Base-by-base conservation (phyloP, 176 grass and related monocot species). In the Triticum dicoccoides region DNA sequence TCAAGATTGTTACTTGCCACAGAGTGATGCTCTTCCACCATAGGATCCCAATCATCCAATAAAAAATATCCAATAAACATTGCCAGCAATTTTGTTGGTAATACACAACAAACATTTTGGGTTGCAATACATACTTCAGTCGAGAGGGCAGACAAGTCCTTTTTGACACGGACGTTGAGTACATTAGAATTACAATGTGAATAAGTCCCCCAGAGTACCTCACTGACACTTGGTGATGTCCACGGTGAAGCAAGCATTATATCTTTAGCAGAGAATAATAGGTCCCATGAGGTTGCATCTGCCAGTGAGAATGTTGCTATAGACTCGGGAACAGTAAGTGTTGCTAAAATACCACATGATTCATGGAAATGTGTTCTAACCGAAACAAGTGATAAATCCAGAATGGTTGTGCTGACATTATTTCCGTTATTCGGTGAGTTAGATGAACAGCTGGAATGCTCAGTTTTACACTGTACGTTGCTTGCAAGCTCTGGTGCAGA, bases 21-120 rank as follows among this genome's bases (percentile, higher is more conserved):
- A 80, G 30, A 52, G 54, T 89, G 14, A 85, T 91, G 56, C 27
- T 88, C 81, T 89, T 94, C 88, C 87, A 68, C 70, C 76, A 86
- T 14, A 44, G 86, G 77, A 80, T 79, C 74, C 96, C 96, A 98
- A 82, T 98, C 86, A 86, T 94, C 91, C 90, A 98, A 92, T 64
- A 92, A 85, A 90, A 98, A 95, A 72, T 91, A 98, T 72, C 96
- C 96, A 79, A 98, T 56, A 81, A 95, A 76, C 88, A 98, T 88
- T 75, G 93, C 86, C 33, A 98, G 82, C 74, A 92, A 89, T 69
- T 98, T 92, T 68, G 90, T 89, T 72, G 90, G 84, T 51, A 98
- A 85, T 92, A 95, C 83, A 73, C 86, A 95, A 67, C 96, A 95
- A 83, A 92, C 94, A 86, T 94, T 95, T 84, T 98, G 93, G 87